Percentiles rank a stretch among this genome's conserved stretches.
Conservation (phyloP, 768 basidiomycete genomes). For the Antrodiella citrinella region DNA sequence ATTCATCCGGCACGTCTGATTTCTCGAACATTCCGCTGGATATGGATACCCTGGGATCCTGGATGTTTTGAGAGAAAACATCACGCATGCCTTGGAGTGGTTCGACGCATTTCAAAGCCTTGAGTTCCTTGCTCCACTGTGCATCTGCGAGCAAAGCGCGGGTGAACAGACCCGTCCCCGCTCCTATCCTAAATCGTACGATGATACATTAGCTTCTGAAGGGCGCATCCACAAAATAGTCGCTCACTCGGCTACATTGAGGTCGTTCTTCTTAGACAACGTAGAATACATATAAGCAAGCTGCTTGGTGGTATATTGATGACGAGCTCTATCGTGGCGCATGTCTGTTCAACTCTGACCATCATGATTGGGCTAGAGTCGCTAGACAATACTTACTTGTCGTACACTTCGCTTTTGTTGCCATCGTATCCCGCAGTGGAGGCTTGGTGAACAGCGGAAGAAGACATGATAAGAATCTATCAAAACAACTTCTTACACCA, state of each 20-base stretch:
- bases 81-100: neutral
- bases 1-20: neutral
- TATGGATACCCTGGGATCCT: neutral
- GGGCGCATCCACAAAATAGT: neutral
- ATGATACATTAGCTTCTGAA: neutral
- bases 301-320: neutral
- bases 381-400: neutral
- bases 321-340: neutral
- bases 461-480: too few relatives aligned
- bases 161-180: neutral
- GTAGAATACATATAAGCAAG: neutral
- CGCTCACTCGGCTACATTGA: neutral
- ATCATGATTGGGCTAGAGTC: neutral
- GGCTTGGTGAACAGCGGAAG: neutral
- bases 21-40: neutral
- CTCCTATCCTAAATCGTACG: neutral
- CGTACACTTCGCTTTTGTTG: neutral
- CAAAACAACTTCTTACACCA: too few relatives aligned
- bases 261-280: neutral
- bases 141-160: neutral
- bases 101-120: neutral
- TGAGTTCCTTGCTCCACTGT: neutral
- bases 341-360: neutral
- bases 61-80: neutral
- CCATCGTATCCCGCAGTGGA: neutral